A percentile compares a stretch with the other conserved stretches of the same genome.
These are phyloP conservation scores for Lablab purpureus DNA, from an alignment of 306 rosid genomes.

Conservation along the genomic window DNA sequence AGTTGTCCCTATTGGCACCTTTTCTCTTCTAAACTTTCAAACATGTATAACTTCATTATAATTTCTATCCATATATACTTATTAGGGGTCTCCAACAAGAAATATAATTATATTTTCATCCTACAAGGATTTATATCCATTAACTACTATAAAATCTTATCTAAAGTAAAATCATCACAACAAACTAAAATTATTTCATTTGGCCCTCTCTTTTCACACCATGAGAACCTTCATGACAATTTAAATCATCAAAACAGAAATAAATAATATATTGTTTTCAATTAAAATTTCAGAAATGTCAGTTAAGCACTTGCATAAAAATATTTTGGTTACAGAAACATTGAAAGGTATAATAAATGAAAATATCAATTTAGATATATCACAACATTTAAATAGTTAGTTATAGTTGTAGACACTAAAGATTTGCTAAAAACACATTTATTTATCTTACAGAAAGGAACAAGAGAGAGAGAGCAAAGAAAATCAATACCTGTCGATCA, in stretches of 20 bases:
- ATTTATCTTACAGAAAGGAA: conserved; percentile 10
- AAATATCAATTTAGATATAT: conserved; percentile 29
- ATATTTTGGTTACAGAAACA: not conserved
- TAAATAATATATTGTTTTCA: conserved; percentile 9
- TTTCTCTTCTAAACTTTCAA: conserved; percentile 16
- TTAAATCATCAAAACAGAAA: conserved; percentile 7
- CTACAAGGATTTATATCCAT: conserved; percentile 8
- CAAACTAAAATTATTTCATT: not conserved
- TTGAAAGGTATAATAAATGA: conserved; percentile 11
- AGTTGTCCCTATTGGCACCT: not conserved
- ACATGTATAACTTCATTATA: not conserved
- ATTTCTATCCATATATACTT: not conserved
- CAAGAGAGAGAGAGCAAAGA: conserved; percentile 21
- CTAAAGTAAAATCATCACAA: conserved; percentile 12
- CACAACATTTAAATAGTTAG: not conserved
- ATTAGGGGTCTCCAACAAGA: not conserved
- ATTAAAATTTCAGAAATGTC: conserved; percentile 15
- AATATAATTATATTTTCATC: not conserved
- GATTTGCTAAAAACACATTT: not conserved
- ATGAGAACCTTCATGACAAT: not conserved
- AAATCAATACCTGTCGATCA: conserved; percentile 80
- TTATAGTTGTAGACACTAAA: conserved; percentile 1
- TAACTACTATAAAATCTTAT: not conserved
- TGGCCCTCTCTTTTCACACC: not conserved
- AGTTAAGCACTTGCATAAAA: not conserved